These are phyloP conservation scores for Fragilaria radians DNA, from an alignment of 108 stramenopile species.

Conservation along the genomic window DNA sequence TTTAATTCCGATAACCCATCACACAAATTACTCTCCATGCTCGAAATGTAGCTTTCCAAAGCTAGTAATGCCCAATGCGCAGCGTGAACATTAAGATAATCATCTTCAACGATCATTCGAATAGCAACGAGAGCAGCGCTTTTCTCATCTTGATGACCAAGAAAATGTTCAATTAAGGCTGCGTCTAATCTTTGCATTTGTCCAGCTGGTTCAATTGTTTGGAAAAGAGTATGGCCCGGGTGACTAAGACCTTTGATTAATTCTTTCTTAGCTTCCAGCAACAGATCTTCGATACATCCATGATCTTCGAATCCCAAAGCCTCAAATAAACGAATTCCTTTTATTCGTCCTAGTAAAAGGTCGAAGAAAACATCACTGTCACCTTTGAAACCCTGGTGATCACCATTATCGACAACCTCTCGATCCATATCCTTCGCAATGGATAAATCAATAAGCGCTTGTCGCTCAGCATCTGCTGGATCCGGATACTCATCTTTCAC, in stretches of 20 bases:
- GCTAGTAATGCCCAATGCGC: conserved; percentile 7
- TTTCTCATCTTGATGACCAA: conserved; percentile 6
- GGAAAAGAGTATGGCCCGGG: conserved; percentile 14
- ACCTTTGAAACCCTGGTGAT: not conserved
- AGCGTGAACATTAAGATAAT: conserved; percentile 18
- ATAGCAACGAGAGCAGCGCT: conserved; percentile 26
- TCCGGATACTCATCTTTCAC: conserved; percentile 25
- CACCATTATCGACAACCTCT: conserved; percentile 29
- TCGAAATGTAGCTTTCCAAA: conserved; percentile 10
- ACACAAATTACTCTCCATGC: no score
- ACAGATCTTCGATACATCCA: conserved; percentile 11
- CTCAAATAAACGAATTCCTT: conserved; percentile 15
- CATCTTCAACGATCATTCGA: conserved; percentile 28
- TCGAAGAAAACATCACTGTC: not conserved
- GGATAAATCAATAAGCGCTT: conserved; percentile 24
- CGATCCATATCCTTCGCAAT: conserved; percentile 31
- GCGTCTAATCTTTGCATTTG: conserved; percentile 27
- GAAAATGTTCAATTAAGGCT: conserved; percentile 20
- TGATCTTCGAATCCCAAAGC: conserved; percentile 24
- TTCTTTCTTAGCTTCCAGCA: conserved; percentile 8
- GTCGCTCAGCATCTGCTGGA: conserved; percentile 16
- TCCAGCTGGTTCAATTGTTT: conserved; percentile 10
- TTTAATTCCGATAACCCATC: no score
- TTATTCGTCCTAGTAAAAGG: not conserved
- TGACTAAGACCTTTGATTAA: not conserved